Conservation (phyloP, 495 filamentous ascomycete species). For the Pseudomonodictys pantanalensis region DNA sequence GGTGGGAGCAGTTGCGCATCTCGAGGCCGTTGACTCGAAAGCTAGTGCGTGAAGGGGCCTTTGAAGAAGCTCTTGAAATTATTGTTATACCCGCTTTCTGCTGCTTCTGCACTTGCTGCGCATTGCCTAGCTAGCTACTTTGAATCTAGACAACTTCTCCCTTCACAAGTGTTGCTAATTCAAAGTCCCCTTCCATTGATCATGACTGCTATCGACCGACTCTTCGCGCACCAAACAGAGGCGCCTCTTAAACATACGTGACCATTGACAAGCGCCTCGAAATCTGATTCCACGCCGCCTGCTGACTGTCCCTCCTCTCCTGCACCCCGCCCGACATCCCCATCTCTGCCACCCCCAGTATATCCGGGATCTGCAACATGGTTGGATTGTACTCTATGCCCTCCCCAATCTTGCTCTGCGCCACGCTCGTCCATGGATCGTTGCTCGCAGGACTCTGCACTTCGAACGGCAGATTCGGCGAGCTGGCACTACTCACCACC, state of each 20-base stretch:
- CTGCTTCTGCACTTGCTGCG: no score
- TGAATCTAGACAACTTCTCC: no score
- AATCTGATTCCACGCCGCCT: constrained; percentile 9
- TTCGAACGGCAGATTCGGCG: constrained; percentile 3
- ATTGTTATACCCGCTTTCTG: no score
- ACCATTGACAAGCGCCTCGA: constrained; percentile 7
- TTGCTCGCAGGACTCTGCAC: constrained; percentile 1
- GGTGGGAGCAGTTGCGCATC: constrained; percentile 13
- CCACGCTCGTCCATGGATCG: constrained; percentile 16
- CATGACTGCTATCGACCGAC: background rate
- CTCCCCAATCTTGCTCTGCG: constrained; percentile 16
- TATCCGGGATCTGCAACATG: background rate
- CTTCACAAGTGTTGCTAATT: no score
- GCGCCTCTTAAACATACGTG: no score
- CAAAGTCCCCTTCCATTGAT: no score
- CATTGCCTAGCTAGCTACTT: no score
- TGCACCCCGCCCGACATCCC: background rate
- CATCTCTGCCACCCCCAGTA: background rate
- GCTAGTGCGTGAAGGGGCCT: background rate
- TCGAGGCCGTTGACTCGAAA: constrained; percentile 16
- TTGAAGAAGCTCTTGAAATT: no score
- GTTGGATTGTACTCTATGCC: no score
- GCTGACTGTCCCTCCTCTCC: background rate
- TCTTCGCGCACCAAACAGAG: background rate
- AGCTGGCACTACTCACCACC: constrained; percentile 4